Percentiles rank a stretch among this genome's conserved stretches.
Conservation (phyloP, 2,329 filamentous ascomycete genomes). For the Aaosphaeria arxii region DNA sequence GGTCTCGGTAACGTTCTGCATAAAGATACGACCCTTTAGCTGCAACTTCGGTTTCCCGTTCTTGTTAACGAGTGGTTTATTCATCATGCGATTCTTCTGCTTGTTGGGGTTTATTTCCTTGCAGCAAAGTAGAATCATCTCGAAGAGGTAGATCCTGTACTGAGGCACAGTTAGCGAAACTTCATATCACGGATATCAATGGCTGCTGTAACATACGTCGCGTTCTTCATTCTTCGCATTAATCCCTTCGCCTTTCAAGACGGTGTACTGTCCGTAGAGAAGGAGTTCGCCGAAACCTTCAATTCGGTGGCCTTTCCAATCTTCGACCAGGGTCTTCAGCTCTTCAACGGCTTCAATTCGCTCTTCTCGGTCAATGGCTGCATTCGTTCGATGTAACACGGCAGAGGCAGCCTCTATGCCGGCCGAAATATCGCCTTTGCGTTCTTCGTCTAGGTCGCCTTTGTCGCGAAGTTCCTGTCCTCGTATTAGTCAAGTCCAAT, state of each 20-base stretch:
- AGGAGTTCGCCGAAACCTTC: conserved; percentile 89
- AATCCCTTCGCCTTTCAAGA: conserved; percentile 76
- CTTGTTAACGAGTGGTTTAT: conserved; percentile 67
- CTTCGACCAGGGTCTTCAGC: conserved; percentile 78
- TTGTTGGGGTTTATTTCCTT: conserved; percentile 90
- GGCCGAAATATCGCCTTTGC: conserved; percentile 67
- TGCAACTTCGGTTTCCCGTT: conserved; percentile 76
- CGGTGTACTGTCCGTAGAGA: conserved; percentile 84
- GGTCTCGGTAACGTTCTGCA: conserved; percentile 98
- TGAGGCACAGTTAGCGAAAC: conserved; percentile 33
- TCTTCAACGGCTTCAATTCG: conserved; percentile 81
- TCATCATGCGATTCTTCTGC: conserved; percentile 64
- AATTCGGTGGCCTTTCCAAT: conserved; percentile 93
- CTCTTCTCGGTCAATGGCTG: conserved; percentile 85
- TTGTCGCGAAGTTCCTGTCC: conserved; percentile 80
- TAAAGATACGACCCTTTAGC: conserved; percentile 95
- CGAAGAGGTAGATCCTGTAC: conserved; percentile 98
- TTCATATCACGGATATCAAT: not conserved
- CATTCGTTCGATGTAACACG: conserved; percentile 81
- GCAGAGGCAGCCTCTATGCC: conserved; percentile 81
- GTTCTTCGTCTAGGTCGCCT: conserved; percentile 66
- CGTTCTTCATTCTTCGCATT: conserved; percentile 79
- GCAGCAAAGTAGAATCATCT: conserved; percentile 92
- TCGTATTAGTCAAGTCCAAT: conserved; percentile 3
- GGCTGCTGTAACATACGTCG: conserved; percentile 60